A percentile compares a stretch with the other conserved stretches of the same genome.
phyloP scores from a whole-genome alignment of 2,329 filamentous ascomycete species.

The Ophiostoma ulmi region DNA sequence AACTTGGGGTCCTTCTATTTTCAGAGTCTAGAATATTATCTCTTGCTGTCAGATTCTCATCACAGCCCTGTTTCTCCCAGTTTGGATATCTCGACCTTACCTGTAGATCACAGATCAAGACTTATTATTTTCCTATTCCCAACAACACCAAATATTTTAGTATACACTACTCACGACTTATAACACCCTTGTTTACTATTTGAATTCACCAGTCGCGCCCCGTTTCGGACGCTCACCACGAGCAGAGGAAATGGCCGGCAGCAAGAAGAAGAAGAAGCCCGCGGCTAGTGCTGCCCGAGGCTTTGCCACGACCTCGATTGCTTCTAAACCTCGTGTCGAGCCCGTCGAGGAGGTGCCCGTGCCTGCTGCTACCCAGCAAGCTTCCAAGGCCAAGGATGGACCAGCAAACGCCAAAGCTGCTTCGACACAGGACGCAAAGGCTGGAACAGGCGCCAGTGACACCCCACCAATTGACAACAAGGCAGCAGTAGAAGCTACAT shows the following conservation, averaged over 20 bases:
- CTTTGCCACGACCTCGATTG: constrained; percentile 88
- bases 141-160: background rate
- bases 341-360: constrained; percentile 36
- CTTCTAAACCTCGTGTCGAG: constrained; percentile 72
- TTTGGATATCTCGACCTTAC: background rate
- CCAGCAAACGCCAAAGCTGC: constrained; percentile 19
- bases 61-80: background rate
- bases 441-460: constrained; percentile 24
- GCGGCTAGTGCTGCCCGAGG: constrained; percentile 81
- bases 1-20: background rate
- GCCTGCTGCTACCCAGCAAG: constrained; percentile 14
- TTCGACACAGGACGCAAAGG: constrained; percentile 22
- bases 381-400: constrained; percentile 24
- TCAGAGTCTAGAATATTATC: background rate
- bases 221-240: constrained; percentile 21
- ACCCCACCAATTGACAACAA: constrained; percentile 25
- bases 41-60: background rate
- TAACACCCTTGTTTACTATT: background rate
- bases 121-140: background rate
- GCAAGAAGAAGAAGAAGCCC: constrained; percentile 89
- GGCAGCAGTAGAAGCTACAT: constrained; percentile 39
- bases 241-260: constrained; percentile 56
- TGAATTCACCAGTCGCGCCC: constrained; percentile 15
- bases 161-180: background rate
- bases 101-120: background rate